phyloP scores from a whole-genome alignment of 306 rosid genomes.

The Citrullus mucosospermus region DNA sequence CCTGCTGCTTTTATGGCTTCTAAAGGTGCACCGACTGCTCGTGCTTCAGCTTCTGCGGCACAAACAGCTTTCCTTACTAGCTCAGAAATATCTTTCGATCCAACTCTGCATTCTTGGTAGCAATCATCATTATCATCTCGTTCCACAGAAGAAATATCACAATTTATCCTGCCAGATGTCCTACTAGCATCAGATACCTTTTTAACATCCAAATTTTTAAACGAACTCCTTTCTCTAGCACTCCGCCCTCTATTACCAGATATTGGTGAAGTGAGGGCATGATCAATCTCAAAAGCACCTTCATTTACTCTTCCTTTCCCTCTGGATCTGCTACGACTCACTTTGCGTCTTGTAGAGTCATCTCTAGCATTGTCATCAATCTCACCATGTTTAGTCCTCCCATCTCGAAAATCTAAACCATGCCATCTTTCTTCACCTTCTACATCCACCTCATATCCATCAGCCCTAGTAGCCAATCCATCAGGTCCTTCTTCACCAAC shows the following conservation, averaged over 20 bases:
- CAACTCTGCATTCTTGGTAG: slow-evolving; percentile 67
- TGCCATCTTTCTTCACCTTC: slow-evolving; percentile 62
- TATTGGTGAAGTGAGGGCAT: slow-evolving; percentile 52
- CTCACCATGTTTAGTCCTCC: slow-evolving; percentile 50
- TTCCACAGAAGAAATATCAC: slow-evolving; percentile 36
- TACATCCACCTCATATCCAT: slow-evolving; percentile 28
- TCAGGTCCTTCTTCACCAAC: slow-evolving; percentile 40
- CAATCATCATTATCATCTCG: slow-evolving; percentile 79
- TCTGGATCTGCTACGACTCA: slow-evolving; percentile 53
- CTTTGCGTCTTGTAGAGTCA: slow-evolving; percentile 66
- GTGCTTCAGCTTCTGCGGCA: slow-evolving; percentile 92
- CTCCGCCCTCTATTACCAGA: slow-evolving; percentile 59
- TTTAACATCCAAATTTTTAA: slow-evolving; percentile 41
- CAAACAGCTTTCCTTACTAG: slow-evolving; percentile 70
- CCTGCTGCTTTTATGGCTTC: slow-evolving; percentile 95
- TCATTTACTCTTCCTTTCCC: slow-evolving; percentile 75
- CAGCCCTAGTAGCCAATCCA: slow-evolving; percentile 36
- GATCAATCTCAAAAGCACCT: slow-evolving; percentile 59
- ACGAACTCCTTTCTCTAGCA: slow-evolving; percentile 42
- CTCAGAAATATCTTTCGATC: slow-evolving; percentile 63
- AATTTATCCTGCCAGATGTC: slow-evolving; percentile 22
- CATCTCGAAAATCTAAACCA: slow-evolving; percentile 50
- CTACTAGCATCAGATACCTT: slow-evolving; percentile 47
- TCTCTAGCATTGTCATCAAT: slow-evolving; percentile 69
- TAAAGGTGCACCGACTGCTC: slow-evolving; percentile 83